Percentiles rank a stretch among this genome's conserved stretches.
Evolutionary conservation across 768 basidiomycete genomes (phyloP).

Genomic region (Psilocybe cyanescens): DNA sequence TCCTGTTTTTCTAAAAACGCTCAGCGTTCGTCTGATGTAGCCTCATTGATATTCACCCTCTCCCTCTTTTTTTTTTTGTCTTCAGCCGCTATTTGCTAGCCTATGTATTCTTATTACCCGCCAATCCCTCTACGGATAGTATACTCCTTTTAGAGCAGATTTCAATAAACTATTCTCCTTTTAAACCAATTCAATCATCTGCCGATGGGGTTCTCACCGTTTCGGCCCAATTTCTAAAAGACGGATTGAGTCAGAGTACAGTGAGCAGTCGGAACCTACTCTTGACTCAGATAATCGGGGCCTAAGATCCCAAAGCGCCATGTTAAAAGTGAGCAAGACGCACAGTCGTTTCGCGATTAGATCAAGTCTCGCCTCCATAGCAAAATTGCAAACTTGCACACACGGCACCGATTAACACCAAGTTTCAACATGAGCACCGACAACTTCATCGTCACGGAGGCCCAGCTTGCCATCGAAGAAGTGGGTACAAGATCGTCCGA

Average conservation of each 20-base stretch:
- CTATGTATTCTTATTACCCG: conserved; percentile 23
- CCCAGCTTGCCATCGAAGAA: conserved; percentile 65
- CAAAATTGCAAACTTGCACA: not conserved
- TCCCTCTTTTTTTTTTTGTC: conserved; percentile 7
- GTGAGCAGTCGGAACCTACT: not conserved
- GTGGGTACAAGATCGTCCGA: conserved; percentile 38
- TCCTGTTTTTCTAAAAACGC: conserved; percentile 9
- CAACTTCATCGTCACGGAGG: conserved; percentile 75
- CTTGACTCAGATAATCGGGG: not conserved
- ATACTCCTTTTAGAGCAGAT: conserved; percentile 15
- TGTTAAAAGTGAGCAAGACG: not conserved
- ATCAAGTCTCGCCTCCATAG: not conserved
- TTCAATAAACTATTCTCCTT: conserved; percentile 13
- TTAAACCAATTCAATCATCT: not conserved
- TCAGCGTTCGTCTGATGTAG: conserved; percentile 19
- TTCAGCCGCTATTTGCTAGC: conserved; percentile 16
- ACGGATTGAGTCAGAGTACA: not conserved
- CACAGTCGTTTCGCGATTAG: not conserved
- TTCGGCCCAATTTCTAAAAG: no score
- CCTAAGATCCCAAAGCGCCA: not conserved
- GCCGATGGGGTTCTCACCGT: not conserved
- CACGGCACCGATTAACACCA: not conserved
- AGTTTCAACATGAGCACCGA: conserved; percentile 24
- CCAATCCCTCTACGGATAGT: conserved; percentile 7
- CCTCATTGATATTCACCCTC: conserved; percentile 12